Conservation (phyloP, 208 protist genomes). For the Phytomonas sp. region DNA sequence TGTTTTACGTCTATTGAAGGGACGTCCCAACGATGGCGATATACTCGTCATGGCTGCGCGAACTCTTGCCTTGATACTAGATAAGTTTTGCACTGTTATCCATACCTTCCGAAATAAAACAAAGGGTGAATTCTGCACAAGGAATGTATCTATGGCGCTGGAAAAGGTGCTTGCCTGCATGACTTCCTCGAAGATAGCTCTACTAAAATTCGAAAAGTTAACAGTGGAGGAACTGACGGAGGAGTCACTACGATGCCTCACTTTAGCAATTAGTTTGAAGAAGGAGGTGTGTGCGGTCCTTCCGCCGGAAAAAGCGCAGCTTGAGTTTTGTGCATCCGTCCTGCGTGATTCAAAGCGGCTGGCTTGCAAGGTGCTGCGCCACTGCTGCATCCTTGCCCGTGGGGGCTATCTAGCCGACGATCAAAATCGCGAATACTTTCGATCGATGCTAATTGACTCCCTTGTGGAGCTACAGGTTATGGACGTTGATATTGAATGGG, state of each 20-base stretch:
- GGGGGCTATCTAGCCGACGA: slow-evolving; percentile 13
- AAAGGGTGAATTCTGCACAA: slow-evolving; percentile 10
- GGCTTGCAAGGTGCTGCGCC: slow-evolving; percentile 52
- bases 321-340: slow-evolving; percentile 52
- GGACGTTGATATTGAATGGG: slow-evolving; percentile 75
- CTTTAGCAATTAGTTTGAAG: slow-evolving; percentile 21
- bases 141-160: slow-evolving; percentile 3
- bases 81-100: slow-evolving; percentile 31
- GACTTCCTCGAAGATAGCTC: neutral
- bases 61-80: slow-evolving; percentile 53
- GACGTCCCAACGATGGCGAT: slow-evolving; percentile 37
- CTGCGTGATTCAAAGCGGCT: slow-evolving; percentile 60
- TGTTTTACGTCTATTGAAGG: slow-evolving; percentile 20
- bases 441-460: slow-evolving; percentile 24
- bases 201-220: slow-evolving; percentile 26
- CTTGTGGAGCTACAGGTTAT: slow-evolving; percentile 23
- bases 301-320: slow-evolving; percentile 41
- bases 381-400: slow-evolving; percentile 35
- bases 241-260: slow-evolving; percentile 71
- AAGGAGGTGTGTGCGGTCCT: slow-evolving; percentile 19
- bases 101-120: slow-evolving; percentile 3
- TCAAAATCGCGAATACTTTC: slow-evolving; percentile 13
- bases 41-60: slow-evolving; percentile 60
- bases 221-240: slow-evolving; percentile 55
- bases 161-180: neutral